Percentiles rank a stretch among this genome's conserved stretches.
phyloP scores from a whole-genome alignment of 805 yeast genomes.

The Ogataea saltuana region DNA sequence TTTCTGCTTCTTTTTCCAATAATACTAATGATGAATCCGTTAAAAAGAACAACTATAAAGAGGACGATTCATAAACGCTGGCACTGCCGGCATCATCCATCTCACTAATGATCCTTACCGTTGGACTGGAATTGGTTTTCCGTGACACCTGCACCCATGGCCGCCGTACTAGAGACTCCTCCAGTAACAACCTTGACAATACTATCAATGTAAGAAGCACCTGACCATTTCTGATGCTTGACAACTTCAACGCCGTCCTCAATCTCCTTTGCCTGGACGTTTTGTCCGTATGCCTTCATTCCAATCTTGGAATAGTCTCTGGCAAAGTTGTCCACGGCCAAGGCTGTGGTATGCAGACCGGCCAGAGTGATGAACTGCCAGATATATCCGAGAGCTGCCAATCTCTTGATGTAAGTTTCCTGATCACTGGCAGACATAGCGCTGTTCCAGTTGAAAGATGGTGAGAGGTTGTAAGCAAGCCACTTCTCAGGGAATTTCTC shows the following conservation, averaged over 20 bases:
- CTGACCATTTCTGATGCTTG: conserved; percentile 98
- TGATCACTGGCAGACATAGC: conserved; percentile 89
- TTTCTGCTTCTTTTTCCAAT: neutral
- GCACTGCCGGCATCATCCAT: too few species aligned
- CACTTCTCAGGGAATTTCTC: conserved; percentile 83
- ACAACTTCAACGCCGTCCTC: conserved; percentile 90
- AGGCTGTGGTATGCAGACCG: conserved; percentile 93
- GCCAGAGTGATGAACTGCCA: conserved; percentile 99
- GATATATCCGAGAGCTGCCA: conserved; percentile 86
- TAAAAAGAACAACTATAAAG: too few species aligned
- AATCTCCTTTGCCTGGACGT: conserved; percentile 85
- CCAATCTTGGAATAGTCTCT: conserved; percentile 77
- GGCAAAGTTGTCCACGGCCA: conserved; percentile 85
- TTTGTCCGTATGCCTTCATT: conserved; percentile 93
- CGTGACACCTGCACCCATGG: conserved; percentile 98
- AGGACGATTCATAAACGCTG: too few species aligned
- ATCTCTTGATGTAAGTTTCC: conserved; percentile 83
- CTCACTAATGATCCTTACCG: conserved; percentile 12
- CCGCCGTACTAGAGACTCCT: conserved; percentile 93
- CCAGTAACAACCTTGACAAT: conserved; percentile 88
- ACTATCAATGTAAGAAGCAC: conserved; percentile 94
- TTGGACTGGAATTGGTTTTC: conserved; percentile 82
- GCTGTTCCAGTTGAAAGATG: conserved; percentile 96
- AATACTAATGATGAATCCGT: neutral
- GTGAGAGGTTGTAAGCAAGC: conserved; percentile 95